phyloP scores from a whole-genome alignment of 2,329 filamentous ascomycete species.

The Colletotrichum tofieldiae region DNA sequence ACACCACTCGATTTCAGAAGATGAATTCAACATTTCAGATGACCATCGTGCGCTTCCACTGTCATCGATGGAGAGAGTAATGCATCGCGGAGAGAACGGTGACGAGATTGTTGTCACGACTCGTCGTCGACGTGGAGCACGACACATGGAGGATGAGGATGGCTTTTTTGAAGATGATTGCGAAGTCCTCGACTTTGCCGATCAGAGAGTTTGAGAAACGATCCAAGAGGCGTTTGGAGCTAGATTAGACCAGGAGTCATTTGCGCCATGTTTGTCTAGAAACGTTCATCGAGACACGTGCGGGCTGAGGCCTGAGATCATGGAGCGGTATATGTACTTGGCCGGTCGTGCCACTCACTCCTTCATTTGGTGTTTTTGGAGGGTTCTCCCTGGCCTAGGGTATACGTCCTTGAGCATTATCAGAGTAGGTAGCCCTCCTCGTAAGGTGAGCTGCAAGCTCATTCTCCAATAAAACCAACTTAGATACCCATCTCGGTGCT shows the following conservation, averaged over 20 bases:
- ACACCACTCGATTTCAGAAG: slow-evolving; percentile 62
- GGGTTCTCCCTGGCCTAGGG: slow-evolving; percentile 38
- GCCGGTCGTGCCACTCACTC: slow-evolving; percentile 40
- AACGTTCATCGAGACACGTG: slow-evolving; percentile 1
- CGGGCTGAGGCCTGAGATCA: slow-evolving; percentile 27
- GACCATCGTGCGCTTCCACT: slow-evolving; percentile 73
- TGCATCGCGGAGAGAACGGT: slow-evolving; percentile 72
- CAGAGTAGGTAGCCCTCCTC: slow-evolving; percentile 28
- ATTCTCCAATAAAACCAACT: slow-evolving; percentile 39
- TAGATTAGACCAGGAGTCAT: slow-evolving; percentile 34
- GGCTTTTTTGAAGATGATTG: slow-evolving; percentile 95
- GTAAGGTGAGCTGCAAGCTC: slow-evolving; percentile 23
- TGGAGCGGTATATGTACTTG: slow-evolving; percentile 25
- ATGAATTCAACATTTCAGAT: slow-evolving; percentile 67
- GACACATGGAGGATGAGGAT: slow-evolving; percentile 72
- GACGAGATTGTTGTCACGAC: slow-evolving; percentile 90
- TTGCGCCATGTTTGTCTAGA: slow-evolving; percentile 27
- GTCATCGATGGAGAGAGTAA: slow-evolving; percentile 75
- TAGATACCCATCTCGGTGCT: slow-evolving; percentile 39
- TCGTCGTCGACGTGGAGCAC: slow-evolving; percentile 73
- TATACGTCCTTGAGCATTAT: slow-evolving; percentile 30
- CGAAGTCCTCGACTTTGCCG: slow-evolving; percentile 90
- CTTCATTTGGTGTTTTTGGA: slow-evolving; percentile 34
- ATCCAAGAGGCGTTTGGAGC: slow-evolving; percentile 42
- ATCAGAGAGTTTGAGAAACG: slow-evolving; percentile 71